phyloP scores from a whole-genome alignment of 192 early-diverging fungal species.

The Coemansia nantahalensis region DNA sequence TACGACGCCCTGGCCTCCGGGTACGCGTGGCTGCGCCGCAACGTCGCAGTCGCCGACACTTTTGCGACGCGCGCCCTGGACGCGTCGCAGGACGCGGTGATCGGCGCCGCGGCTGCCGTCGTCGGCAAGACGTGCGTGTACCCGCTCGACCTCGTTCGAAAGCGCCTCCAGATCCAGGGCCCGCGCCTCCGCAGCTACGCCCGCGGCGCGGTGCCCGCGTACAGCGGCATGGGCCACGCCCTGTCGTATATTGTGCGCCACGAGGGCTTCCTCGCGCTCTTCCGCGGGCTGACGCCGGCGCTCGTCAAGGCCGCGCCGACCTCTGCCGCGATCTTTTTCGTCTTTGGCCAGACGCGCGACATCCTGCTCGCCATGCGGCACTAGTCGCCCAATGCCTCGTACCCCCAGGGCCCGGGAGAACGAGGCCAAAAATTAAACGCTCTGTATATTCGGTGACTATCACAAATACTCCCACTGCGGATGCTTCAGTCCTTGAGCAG shows the following conservation, averaged over 20 bases:
- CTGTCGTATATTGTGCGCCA: constrained; percentile 62
- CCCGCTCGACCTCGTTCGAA: constrained; percentile 86
- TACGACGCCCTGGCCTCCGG: constrained; percentile 61
- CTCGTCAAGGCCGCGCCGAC: constrained; percentile 85
- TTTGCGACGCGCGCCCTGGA: constrained; percentile 7
- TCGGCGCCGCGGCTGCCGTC: constrained; percentile 78
- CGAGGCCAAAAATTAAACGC: no score
- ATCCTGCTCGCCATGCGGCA: constrained; percentile 40
- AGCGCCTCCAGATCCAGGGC: constrained; percentile 79
- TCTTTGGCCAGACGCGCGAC: constrained; percentile 67
- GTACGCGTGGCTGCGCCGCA: constrained; percentile 35
- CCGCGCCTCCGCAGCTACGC: constrained; percentile 63
- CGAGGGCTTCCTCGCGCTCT: constrained; percentile 83
- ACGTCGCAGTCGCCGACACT: constrained; percentile 1
- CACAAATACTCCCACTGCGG: no score
- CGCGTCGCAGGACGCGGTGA: constrained; percentile 61
- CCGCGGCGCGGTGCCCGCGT: constrained; percentile 61
- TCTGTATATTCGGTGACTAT: no score
- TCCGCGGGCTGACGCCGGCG: constrained; percentile 83
- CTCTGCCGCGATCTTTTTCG: constrained; percentile 84
- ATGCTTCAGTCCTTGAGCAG: constrained; percentile 15
- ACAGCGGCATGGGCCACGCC: constrained; percentile 61
- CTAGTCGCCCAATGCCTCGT: no score
- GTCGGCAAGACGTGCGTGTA: constrained; percentile 83
- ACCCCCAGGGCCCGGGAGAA: no score